Base-by-base conservation (phyloP, 306 rosid genomes). In the Acmispon strigosus region DNA sequence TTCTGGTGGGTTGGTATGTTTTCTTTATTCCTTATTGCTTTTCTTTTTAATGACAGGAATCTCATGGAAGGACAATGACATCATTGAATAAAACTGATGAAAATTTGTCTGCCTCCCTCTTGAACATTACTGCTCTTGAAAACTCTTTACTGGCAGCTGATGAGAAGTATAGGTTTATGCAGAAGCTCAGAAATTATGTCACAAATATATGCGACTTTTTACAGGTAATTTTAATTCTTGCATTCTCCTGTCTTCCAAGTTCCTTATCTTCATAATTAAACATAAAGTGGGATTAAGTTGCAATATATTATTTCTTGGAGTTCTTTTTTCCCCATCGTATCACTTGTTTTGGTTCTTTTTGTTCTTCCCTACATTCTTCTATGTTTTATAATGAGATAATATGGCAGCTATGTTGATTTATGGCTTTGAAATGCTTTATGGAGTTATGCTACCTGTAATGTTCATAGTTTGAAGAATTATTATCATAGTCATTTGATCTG, bases 111-210 rank as follows among this genome's bases (percentile, higher is more conserved):
- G 76, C 88, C 69, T 90, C 97, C 64, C 90, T 90, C 34, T 66
- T 80, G 83, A 94, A 79, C 85, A 87, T 94, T 65, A 81, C 95
- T 51, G 77, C 74, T 60, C 96, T 94, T 53, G 98, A 90, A 77
- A 90, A 69, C 66, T 83, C 96, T 41, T 76, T 89, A 20, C 79
- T 70, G 24, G 85, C 79, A 74, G 92, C 97, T 20, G 97, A 90
- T 48, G 92, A 88, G 75, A 94, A 94, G 86, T 94, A 87, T 74
- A 82, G 58, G 22, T 94, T 83, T 83, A 87, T 88, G 97, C 98
- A 94, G 82, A 81, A 82, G 85, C 97, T 90, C 76, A 89, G 90
- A 5, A 78, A 79, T 60, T 94, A 84, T 84, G 87, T 94, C 48
- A 77, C 96, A 60, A 76, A 81, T 55, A 77, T 90, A 50, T 94